Evolutionary conservation across 345 rosid species (phyloP), one percentile per base, ranked within the genome.

Genomic region (Turnera subulata): DNA sequence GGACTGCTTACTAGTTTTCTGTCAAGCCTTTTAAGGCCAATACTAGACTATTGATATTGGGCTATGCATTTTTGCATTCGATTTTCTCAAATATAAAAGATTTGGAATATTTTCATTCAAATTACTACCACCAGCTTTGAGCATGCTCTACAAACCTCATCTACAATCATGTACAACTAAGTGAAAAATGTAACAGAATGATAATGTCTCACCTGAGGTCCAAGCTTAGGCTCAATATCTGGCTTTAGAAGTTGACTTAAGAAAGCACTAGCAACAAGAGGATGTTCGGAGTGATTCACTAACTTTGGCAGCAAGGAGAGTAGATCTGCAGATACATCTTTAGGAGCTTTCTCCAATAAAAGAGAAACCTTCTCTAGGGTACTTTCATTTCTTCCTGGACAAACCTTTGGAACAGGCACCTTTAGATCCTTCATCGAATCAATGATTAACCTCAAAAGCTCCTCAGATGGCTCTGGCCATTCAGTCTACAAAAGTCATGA

Each of bases 381-480:
- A 21, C 21, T 51, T 42, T 52, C 29, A 50, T 13, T 29, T 62
- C 26, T 26, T 50, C 52, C 39, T 11, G 51, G 46, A 29, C 24
- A 23, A 14, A n/a, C 37, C 25, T 25, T 49, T 14, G 58, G 6
- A 62, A 52, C 58, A 25, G 50, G 25, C 0, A 58, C 66, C 25
- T 52, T 25, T 17, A 52, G 42, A 20, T 26, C 23, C 26, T 32
- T 62, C 42, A 62, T 17, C 19, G 66, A 51, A 15, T 52, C 42
- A 17, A 62, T 43, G 24, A 62, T 52, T 8, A 44, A 51, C 17
- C 37, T 24, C 44, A 62, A 29, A 37, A 62, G 58, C 43, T 62
- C 58, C 50, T 51, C 49, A 13, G 66, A 62, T 18, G 39, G 66
- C 39, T 62, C 50, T 18, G 66, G 66, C 66, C 58, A 62, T 11